phyloP scores from a whole-genome alignment of 768 basidiomycete species.

The Calvatia gigantea region DNA sequence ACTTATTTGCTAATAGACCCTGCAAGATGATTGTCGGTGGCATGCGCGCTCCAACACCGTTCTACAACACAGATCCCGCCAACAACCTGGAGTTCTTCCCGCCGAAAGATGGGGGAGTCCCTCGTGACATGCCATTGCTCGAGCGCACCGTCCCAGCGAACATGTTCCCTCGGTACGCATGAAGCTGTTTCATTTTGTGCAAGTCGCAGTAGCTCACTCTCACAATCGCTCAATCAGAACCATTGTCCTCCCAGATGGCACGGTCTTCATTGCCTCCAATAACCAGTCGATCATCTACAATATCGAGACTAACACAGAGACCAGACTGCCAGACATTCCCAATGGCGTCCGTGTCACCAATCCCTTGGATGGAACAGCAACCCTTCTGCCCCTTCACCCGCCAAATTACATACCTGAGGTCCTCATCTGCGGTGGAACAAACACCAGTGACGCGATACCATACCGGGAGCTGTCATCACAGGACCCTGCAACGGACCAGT shows the following conservation, averaged over 20 bases:
- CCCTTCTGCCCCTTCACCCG: slow-evolving; percentile 32
- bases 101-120: slow-evolving; percentile 33
- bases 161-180: slow-evolving; percentile 24
- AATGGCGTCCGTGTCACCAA: slow-evolving; percentile 41
- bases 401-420: slow-evolving; percentile 41
- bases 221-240: slow-evolving; percentile 17
- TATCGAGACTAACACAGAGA: neutral
- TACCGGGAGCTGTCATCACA: slow-evolving; percentile 32
- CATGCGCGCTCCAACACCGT: slow-evolving; percentile 35
- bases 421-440: slow-evolving; percentile 44
- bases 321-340: slow-evolving; percentile 35
- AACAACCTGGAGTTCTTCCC: slow-evolving; percentile 40
- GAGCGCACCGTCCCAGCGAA: slow-evolving; percentile 25
- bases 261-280: slow-evolving; percentile 38
- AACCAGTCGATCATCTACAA: slow-evolving; percentile 28
- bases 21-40: slow-evolving; percentile 25
- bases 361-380: slow-evolving; percentile 34
- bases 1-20: neutral
- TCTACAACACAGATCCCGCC: slow-evolving; percentile 61
- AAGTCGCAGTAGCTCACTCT: neutral
- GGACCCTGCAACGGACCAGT: slow-evolving; percentile 39
- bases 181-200: too few species aligned
- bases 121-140: slow-evolving; percentile 24
- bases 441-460: slow-evolving; percentile 25
- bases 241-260: slow-evolving; percentile 37